phyloP scores from a whole-genome alignment of 1,284 basidiomycete species.

The Microstroma glucosiphilum region DNA sequence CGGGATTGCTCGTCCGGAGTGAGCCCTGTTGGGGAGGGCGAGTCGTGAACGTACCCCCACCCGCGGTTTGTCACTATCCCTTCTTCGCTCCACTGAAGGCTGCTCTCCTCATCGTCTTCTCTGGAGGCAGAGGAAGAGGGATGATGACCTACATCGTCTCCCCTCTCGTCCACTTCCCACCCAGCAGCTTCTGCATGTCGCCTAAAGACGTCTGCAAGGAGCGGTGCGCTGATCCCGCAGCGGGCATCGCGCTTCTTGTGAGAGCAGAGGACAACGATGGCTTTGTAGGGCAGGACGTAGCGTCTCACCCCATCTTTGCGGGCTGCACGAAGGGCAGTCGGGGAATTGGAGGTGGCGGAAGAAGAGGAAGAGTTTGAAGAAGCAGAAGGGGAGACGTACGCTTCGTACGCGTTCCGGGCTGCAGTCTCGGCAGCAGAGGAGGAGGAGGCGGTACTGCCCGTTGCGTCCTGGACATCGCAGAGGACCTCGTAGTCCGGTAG shows the following conservation, averaged over 20 bases:
- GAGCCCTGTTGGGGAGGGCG: not conserved
- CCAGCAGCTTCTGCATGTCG: constrained; percentile 11
- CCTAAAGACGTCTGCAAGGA: constrained; percentile 13
- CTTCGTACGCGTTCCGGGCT: not conserved
- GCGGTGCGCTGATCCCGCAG: constrained; percentile 16
- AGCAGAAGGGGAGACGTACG: not conserved
- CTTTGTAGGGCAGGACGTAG: constrained; percentile 12
- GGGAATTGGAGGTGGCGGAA: not conserved
- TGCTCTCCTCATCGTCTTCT: constrained; percentile 2
- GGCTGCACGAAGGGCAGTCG: not conserved
- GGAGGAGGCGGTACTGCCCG: not conserved
- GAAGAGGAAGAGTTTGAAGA: not conserved
- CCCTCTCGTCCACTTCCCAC: constrained; percentile 18
- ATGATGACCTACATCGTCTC: constrained; percentile 8
- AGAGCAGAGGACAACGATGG: constrained; percentile 13
- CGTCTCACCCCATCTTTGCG: constrained; percentile 4
- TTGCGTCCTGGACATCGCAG: constrained; percentile 9
- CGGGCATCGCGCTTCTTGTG: constrained; percentile 19
- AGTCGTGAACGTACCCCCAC: constrained; percentile 1
- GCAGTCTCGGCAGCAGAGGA: not conserved
- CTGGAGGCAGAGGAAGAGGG: not conserved
- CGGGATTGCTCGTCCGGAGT: not conserved
- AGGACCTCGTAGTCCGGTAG: constrained; percentile 11
- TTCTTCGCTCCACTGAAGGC: not conserved
- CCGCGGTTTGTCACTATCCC: not conserved